These are phyloP conservation scores for Dovyalis caffra DNA, from an alignment of 345 rosid genomes.

Conservation along the genomic window DNA sequence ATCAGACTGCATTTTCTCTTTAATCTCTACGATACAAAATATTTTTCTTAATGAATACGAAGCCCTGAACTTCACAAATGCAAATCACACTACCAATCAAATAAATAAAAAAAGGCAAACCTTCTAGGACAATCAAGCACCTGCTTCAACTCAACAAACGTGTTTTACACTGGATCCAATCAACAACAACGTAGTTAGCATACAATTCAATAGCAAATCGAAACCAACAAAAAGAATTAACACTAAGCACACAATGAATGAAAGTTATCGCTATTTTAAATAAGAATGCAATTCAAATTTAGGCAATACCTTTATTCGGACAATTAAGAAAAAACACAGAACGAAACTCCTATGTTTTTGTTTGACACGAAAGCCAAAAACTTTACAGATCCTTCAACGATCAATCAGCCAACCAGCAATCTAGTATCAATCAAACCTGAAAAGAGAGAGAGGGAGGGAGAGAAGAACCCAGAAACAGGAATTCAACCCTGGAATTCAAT, in stretches of 20 bases:
- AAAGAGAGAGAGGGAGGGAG: too few species aligned
- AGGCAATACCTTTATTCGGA: slow-evolving; percentile 41
- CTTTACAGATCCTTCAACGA: slow-evolving; percentile 54
- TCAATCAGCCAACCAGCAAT: slow-evolving; percentile 31
- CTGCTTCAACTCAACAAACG: slow-evolving; percentile 4
- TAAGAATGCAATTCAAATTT: slow-evolving; percentile 10
- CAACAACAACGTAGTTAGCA: slow-evolving; percentile 5
- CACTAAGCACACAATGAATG: slow-evolving; percentile 7
- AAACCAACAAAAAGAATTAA: slow-evolving; percentile 6
- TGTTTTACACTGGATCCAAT: slow-evolving; percentile 36
- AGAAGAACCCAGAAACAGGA: slow-evolving; percentile 20
- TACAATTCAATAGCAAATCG: not conserved
- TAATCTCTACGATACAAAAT: slow-evolving; percentile 29
- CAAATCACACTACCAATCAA: slow-evolving; percentile 14
- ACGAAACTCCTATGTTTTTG: slow-evolving; percentile 25
- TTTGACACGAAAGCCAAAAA: slow-evolving; percentile 14
- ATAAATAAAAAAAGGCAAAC: slow-evolving; percentile 6
- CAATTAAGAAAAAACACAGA: slow-evolving; percentile 22
- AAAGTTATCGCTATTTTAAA: not conserved
- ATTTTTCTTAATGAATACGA: slow-evolving; percentile 16
- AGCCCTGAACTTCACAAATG: slow-evolving; percentile 12
- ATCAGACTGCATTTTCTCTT: slow-evolving; percentile 72
- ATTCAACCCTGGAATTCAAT: slow-evolving; percentile 20
- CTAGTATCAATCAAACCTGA: slow-evolving; percentile 38
- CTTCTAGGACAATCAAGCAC: slow-evolving; percentile 4